Conservation (phyloP, 768 basidiomycete species). For the Lactifluus echinatus region DNA sequence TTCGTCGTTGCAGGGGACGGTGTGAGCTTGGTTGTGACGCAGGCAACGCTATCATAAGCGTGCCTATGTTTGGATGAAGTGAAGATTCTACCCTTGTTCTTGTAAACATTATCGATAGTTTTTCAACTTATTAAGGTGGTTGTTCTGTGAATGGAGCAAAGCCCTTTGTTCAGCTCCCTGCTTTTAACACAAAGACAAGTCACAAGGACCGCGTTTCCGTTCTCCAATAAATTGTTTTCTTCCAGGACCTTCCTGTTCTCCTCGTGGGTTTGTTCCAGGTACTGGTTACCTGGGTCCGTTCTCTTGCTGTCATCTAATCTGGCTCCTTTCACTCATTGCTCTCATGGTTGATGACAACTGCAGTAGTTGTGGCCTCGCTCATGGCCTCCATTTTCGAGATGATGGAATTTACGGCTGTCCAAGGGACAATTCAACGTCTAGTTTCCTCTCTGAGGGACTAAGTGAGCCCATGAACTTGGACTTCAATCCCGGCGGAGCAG, state of each 20-base stretch:
- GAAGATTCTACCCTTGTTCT: no score
- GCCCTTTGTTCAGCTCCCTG: not conserved
- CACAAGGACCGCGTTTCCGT: not conserved
- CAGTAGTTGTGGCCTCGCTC: constrained; percentile 5
- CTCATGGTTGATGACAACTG: constrained; percentile 9
- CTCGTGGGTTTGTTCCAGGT: not conserved
- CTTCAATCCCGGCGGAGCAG: not conserved
- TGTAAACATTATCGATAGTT: not conserved
- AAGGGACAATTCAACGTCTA: not conserved
- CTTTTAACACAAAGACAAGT: not conserved
- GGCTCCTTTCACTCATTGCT: not conserved
- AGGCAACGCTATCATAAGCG: constrained; percentile 30
- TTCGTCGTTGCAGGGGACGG: constrained; percentile 46
- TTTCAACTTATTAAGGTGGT: not conserved
- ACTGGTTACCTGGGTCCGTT: constrained; percentile 5
- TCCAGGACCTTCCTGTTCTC: not conserved
- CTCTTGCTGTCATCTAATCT: not conserved
- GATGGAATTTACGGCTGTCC: constrained; percentile 12
- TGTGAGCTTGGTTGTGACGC: constrained; percentile 48
- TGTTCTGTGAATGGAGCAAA: not conserved
- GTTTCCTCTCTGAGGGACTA: not conserved
- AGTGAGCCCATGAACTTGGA: not conserved
- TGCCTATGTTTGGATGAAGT: not conserved
- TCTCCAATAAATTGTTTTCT: not conserved
- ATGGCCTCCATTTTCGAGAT: constrained; percentile 1